Evolutionary conservation across 2,329 filamentous ascomycete species (phyloP).

Genomic region (Fusarium sp.): DNA sequence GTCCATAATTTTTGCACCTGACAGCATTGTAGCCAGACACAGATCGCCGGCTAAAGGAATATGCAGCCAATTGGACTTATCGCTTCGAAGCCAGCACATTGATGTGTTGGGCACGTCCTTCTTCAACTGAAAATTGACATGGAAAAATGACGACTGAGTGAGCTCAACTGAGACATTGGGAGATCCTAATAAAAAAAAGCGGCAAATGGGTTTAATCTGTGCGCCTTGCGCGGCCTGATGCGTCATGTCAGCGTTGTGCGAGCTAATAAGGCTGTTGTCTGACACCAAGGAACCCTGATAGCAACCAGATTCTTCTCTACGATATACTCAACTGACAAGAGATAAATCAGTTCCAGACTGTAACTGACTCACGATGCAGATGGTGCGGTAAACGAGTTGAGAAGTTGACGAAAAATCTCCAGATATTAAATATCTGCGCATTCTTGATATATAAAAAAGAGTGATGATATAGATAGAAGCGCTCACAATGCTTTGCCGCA

Average conservation of each 20-base stretch:
- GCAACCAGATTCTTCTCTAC: not conserved
- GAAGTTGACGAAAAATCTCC: not conserved
- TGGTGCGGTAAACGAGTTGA: not conserved
- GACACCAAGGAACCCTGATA: not conserved
- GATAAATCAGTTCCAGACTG: too few relatives aligned
- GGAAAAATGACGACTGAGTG: not conserved
- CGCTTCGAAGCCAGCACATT: constrained; percentile 2
- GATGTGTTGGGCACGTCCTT: constrained; percentile 1
- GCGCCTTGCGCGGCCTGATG: not conserved
- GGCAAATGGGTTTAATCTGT: not conserved
- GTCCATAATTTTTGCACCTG: constrained; percentile 11
- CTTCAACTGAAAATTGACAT: not conserved
- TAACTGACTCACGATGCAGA: not conserved
- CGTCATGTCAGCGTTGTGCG: not conserved
- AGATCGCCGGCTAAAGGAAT: not conserved
- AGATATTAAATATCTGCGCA: not conserved
- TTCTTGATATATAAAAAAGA: not conserved
- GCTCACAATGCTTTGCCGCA: constrained; percentile 9
- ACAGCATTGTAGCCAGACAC: not conserved
- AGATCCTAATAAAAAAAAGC: not conserved
- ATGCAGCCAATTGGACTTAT: constrained; percentile 15
- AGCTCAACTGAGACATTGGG: constrained; percentile 7
- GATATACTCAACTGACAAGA: not conserved
- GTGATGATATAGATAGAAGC: not conserved
- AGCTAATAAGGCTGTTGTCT: not conserved